Conservation (phyloP, 768 basidiomycete species). For the Serendipita sp. region DNA sequence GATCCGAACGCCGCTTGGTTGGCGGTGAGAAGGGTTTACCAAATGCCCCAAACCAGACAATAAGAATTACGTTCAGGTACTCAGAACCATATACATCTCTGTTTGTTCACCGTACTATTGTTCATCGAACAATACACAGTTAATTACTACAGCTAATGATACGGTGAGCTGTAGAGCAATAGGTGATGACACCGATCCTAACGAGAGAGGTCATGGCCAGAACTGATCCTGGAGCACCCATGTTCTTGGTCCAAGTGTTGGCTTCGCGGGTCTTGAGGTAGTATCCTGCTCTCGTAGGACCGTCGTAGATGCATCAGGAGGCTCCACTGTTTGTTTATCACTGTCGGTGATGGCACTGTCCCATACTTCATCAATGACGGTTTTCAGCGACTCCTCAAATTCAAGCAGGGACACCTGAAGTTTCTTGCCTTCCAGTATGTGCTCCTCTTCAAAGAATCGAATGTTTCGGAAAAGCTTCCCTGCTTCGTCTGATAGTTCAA, state of each 20-base stretch:
- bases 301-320: neutral
- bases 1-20: too few relatives aligned
- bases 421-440: constrained; percentile 44
- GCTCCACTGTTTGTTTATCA: constrained; percentile 17
- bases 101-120: too few relatives aligned
- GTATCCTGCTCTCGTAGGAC: too few relatives aligned
- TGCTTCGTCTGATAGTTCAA: constrained; percentile 39
- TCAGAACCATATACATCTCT: too few relatives aligned
- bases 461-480: constrained; percentile 59
- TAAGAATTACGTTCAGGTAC: too few relatives aligned
- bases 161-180: too few relatives aligned
- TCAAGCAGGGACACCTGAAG: constrained; percentile 44
- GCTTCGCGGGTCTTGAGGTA: neutral
- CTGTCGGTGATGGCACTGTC: neutral
- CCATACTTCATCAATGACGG: constrained; percentile 55
- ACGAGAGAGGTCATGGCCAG: neutral
- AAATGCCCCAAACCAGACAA: too few relatives aligned
- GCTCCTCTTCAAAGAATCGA: constrained; percentile 47
- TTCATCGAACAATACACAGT: too few relatives aligned
- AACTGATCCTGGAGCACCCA: neutral
- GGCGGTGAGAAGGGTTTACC: too few relatives aligned
- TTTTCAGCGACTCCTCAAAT: constrained; percentile 41
- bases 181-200: too few relatives aligned
- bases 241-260: neutral
- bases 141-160: too few relatives aligned